These are phyloP conservation scores for Inonotus hispidus DNA, from an alignment of 1,284 basidiomycete species.

Conservation along the genomic window DNA sequence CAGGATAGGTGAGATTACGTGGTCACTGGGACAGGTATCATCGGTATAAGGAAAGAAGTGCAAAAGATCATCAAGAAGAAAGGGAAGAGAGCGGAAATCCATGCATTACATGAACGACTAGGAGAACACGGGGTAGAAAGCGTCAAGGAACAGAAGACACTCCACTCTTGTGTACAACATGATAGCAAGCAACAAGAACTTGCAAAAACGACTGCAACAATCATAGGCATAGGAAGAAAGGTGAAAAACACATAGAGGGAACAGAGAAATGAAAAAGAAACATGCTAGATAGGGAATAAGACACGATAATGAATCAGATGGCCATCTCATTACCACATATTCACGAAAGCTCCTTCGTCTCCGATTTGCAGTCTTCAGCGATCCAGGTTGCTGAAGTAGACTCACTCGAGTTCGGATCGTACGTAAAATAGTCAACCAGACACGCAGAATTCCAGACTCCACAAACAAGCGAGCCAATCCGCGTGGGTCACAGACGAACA, in stretches of 20 bases:
- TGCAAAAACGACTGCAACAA: background rate
- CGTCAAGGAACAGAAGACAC: background rate
- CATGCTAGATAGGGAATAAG: slow-evolving; percentile 16
- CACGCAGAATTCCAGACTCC: background rate
- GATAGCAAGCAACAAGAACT: background rate
- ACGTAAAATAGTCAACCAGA: background rate
- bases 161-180: background rate
- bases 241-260: background rate
- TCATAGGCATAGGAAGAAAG: background rate
- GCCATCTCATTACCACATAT: background rate
- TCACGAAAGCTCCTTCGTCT: background rate
- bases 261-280: background rate
- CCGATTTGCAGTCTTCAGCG: no score
- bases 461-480: no score
- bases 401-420: no score
- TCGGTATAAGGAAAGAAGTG: background rate
- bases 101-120: no score
- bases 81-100: background rate
- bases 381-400: no score
- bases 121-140: background rate
- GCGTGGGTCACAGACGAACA: background rate
- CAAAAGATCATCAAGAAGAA: background rate
- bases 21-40: background rate
- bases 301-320: slow-evolving; percentile 5
- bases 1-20: background rate